phyloP scores from a whole-genome alignment of 495 filamentous ascomycete genomes.

The Aspergillus campestris region DNA sequence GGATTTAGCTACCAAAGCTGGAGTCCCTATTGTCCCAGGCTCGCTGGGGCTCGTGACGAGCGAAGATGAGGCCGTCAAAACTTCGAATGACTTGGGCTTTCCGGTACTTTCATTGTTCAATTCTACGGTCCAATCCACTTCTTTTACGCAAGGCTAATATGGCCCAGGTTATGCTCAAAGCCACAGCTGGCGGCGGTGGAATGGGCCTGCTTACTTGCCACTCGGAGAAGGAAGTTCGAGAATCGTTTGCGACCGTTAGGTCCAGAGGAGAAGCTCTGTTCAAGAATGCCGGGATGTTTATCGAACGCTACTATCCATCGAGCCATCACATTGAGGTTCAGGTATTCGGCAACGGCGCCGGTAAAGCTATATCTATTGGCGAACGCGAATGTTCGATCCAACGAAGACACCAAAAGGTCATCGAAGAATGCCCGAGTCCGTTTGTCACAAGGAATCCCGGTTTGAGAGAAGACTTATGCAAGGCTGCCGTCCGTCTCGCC shows the following conservation, averaged over 20 bases:
- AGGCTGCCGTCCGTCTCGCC: conserved; percentile 43
- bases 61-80: conserved; percentile 37
- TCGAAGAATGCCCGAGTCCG: conserved; percentile 45
- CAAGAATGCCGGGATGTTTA: conserved; percentile 39
- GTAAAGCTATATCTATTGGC: conserved; percentile 32
- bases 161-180: conserved; percentile 45
- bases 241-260: conserved; percentile 26
- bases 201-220: conserved; percentile 44
- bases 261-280: conserved; percentile 33
- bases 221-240: conserved; percentile 27
- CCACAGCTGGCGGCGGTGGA: conserved; percentile 49
- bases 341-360: conserved; percentile 36
- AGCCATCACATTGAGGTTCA: conserved; percentile 42
- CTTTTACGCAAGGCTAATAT: neutral
- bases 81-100: conserved; percentile 39
- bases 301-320: conserved; percentile 35
- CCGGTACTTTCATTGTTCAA: conserved; percentile 20
- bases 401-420: conserved; percentile 48
- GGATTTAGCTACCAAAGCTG: conserved; percentile 39
- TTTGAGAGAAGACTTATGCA: conserved; percentile 39
- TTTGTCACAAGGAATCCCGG: conserved; percentile 38
- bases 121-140: neutral
- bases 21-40: conserved; percentile 47
- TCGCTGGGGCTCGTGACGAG: conserved; percentile 36
- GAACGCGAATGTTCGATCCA: conserved; percentile 42